Evolutionary conservation across 768 basidiomycete genomes (phyloP), one percentile per base, ranked within the genome.

Genomic region (Lactarius trivialis): DNA sequence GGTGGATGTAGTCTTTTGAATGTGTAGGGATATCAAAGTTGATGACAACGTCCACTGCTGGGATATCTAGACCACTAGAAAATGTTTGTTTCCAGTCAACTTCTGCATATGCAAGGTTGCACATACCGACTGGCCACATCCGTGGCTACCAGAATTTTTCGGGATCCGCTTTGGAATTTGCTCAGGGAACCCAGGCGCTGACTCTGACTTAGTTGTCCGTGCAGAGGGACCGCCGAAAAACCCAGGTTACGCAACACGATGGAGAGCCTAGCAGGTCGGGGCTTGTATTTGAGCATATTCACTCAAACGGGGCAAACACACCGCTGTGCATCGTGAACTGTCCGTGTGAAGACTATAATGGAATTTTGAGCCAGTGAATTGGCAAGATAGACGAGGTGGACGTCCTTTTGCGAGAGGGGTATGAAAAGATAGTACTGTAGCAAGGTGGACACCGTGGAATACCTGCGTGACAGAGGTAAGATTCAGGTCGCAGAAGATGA

Each of bases 1-100:
- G 86, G 72, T 99, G 97, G 55, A 99, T 97, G 75, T 99, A 99
- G 73, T 98, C 97, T 77, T 99, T 98, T 17, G 95, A 98, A 72
- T 98, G 92, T 1, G 92, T 92, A 1, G 97, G 97, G 65, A 98
- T 89, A 73, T 97, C 95, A 73, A 92, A 99, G 75, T 99, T 99
- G 75, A 99, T 91, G 60, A 99, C 95, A 37, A 95, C 78, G 71
- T 99, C 97, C 41, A 99, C 97, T 30, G 88, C 84, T 12, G 95
- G 94, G 62, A 99, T 94, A 74, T 99, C 96, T 49, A 99, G 79
- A 70, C 96, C 96, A 68, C 93, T 91, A 68, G 55, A 41, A 36
- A n/a, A 33, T 32, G 45, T 45, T 21, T 19, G 51, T 7, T 26
- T 19, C 58, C 9, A 32, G 43, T 45, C 21, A 56, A 6, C 30